These are phyloP conservation scores for Plectosphaerella cucumerina DNA, from an alignment of 2,329 filamentous ascomycete species.

Conservation along the genomic window DNA sequence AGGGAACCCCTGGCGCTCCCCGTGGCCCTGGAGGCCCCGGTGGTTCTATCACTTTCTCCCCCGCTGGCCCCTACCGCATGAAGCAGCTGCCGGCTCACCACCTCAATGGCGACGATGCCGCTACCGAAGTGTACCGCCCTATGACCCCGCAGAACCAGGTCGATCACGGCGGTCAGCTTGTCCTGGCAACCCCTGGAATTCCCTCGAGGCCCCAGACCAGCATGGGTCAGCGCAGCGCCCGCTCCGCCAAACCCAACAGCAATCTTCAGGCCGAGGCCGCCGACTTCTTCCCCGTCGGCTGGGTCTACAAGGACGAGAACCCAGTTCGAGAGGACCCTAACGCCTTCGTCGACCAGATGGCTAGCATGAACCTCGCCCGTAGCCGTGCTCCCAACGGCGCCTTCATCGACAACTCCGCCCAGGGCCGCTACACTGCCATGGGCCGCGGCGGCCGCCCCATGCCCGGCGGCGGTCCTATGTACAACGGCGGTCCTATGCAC, in stretches of 20 bases:
- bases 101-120: too few relatives aligned
- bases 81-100: too few relatives aligned
- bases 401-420: conserved; percentile 7
- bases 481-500: not conserved
- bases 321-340: not conserved
- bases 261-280: conserved; percentile 26
- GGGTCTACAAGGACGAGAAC: conserved; percentile 8
- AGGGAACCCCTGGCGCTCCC: too few relatives aligned
- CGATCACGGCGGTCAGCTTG: too few relatives aligned
- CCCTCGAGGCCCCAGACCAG: conserved; percentile 4
- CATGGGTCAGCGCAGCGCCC: conserved; percentile 8
- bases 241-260: not conserved
- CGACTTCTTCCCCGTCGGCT: conserved; percentile 25
- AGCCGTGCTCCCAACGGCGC: conserved; percentile 2
- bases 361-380: conserved; percentile 3
- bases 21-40: too few relatives aligned
- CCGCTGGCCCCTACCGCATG: too few relatives aligned
- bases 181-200: too few relatives aligned
- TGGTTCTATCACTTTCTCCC: too few relatives aligned
- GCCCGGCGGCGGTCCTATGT: not conserved
- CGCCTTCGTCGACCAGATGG: conserved; percentile 3
- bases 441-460: too few relatives aligned
- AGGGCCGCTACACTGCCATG: not conserved
- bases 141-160: too few relatives aligned
- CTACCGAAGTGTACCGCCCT: too few relatives aligned